phyloP scores from a whole-genome alignment of 2,329 filamentous ascomycete genomes.

The Coniella lustricola region DNA sequence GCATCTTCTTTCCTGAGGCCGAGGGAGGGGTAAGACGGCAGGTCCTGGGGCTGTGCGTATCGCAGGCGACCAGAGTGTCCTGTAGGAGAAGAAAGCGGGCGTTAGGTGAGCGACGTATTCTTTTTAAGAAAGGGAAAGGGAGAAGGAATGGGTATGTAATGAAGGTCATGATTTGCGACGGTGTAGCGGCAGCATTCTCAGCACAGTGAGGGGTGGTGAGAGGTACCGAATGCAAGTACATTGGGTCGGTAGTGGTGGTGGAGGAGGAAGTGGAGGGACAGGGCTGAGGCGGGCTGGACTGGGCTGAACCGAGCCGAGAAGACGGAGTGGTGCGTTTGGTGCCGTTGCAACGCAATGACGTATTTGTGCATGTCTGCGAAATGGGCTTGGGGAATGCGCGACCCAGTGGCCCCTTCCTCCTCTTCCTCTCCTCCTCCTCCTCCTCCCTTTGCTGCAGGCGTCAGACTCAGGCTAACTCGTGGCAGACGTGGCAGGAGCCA shows the following conservation, averaged over 20 bases:
- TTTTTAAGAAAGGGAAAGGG: neutral
- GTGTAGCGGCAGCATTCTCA: neutral
- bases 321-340: too few relatives aligned
- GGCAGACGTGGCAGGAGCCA: neutral
- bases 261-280: too few relatives aligned
- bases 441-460: neutral
- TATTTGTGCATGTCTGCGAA: conserved; percentile 5
- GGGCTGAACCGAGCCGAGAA: too few relatives aligned
- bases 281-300: too few relatives aligned
- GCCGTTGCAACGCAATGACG: conserved; percentile 3
- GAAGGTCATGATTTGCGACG: neutral
- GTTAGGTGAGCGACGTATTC: neutral
- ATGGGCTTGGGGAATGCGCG: neutral
- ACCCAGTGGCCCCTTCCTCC: too few relatives aligned
- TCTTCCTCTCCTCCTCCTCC: too few relatives aligned
- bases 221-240: too few relatives aligned
- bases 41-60: conserved; percentile 64
- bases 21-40: conserved; percentile 66
- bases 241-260: neutral
- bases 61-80: conserved; percentile 44
- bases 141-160: neutral
- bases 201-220: conserved; percentile 11
- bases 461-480: neutral
- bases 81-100: conserved; percentile 9
- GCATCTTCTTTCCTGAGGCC: conserved; percentile 50